Base-by-base conservation (phyloP, 192 early-diverging fungal genomes). In the Physocladia obscura region DNA sequence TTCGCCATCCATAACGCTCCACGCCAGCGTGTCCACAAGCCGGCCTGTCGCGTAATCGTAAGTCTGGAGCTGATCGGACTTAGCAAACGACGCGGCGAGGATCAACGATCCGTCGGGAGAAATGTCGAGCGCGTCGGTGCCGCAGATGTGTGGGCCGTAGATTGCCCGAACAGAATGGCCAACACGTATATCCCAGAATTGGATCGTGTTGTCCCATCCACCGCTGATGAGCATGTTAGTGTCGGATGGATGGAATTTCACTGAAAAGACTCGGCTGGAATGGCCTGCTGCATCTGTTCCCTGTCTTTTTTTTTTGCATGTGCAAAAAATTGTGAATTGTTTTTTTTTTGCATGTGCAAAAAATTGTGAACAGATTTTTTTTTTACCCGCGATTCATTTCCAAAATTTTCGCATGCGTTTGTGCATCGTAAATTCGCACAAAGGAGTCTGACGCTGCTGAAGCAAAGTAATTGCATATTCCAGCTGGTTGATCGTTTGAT, bases 71-170 rank as follows among this genome's bases (percentile, higher is more conserved):
- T 62, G 62, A 29, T 76, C 57, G 8, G 76, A 63, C 47, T 77
- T 80, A 2, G 64, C 47, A 40, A 80, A 86, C 8, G 74, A 71
- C 1, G 84, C 84, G 1, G 79, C 76, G 37, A 85, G 31, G 27
- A 86, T 67, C 49, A 44, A 44, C 22, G 37, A 38, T 0, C 77
- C 79, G 26, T 37, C 40, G 24, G 69, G 59, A n/a, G 76, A 63
- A 37, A 85, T 71, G 71, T 85, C 83, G 26, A 86, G 47, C 6
- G 81, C 48, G 59, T 86, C 84, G 13, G 63, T 2, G n/a, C 83
- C 84, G 70, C 83, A 86, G 38, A 86, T 77, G 63, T 83, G 83
- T 17, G 84, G 84, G 3, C 81, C 78, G 58, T 81, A 86, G 52
- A 86, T 80, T 19, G 64, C 68, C 19, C 81, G 63, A 27, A 86